These are phyloP conservation scores for Saccharomyces jurei DNA, from an alignment of 805 yeast genomes.

Conservation along the genomic window DNA sequence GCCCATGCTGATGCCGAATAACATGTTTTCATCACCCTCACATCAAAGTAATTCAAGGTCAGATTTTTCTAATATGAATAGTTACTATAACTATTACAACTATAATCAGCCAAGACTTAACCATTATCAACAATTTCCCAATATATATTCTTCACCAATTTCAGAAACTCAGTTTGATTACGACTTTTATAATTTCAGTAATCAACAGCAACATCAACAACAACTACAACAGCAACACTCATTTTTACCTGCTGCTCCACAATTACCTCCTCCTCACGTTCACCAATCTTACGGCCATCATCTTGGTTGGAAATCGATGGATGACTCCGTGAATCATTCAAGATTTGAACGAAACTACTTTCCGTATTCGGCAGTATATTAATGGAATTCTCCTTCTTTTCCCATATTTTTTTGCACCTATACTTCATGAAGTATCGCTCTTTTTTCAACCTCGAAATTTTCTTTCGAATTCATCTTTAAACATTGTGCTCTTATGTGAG, in stretches of 20 bases:
- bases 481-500: background rate
- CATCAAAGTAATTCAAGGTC: conserved; percentile 16
- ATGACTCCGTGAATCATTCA: background rate
- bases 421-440: background rate
- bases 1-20: conserved; percentile 10
- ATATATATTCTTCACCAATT: conserved; percentile 9
- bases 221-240: background rate
- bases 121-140: conserved; percentile 9
- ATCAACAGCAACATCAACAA: conserved; percentile 1
- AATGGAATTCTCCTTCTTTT: background rate
- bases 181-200: conserved; percentile 1
- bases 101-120: conserved; percentile 7
- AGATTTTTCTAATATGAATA: conserved; percentile 7
- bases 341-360: background rate
- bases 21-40: conserved; percentile 19
- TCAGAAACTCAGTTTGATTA: background rate
- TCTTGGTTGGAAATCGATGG: background rate
- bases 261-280: background rate
- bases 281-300: background rate
- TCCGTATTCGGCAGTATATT: background rate
- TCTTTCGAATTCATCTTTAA: background rate
- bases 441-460: background rate
- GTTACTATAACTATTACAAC: conserved; percentile 1
- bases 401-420: background rate
- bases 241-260: background rate